Conservation (phyloP, 306 rosid species). For the Trifolium fragiferum region DNA sequence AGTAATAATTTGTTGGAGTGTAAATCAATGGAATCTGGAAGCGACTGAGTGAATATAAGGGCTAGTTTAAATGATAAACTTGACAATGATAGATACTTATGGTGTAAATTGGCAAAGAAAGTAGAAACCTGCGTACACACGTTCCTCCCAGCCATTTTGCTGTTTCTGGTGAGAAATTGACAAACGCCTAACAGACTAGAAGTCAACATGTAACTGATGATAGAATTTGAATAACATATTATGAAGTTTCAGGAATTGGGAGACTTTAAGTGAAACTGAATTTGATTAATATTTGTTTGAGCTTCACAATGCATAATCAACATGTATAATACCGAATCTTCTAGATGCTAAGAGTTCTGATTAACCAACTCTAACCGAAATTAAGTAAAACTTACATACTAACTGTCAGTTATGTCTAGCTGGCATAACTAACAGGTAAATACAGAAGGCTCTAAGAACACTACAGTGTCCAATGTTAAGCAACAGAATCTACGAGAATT, state of each 20-base stretch:
- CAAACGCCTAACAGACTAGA: neutral
- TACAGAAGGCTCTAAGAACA: neutral
- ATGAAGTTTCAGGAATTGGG: neutral
- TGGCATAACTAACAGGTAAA: neutral
- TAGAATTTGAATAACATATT: neutral
- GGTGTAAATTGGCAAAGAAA: conserved; percentile 5
- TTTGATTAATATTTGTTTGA: neutral
- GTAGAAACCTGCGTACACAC: neutral
- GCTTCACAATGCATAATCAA: neutral
- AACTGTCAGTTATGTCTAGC: neutral
- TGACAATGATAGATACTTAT: neutral
- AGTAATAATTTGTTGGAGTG: conserved; percentile 4
- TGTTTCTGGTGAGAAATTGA: neutral
- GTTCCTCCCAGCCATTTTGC: neutral
- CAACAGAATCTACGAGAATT: neutral
- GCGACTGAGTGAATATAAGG: conserved; percentile 8
- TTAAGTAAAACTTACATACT: neutral
- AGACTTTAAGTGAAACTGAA: neutral
- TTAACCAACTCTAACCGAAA: neutral
- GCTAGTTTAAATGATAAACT: conserved; percentile 7
- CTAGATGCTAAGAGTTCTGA: neutral
- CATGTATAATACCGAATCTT: too few species aligned
- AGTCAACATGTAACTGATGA: neutral
- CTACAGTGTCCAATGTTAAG: neutral
- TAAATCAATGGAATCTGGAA: conserved; percentile 9